These are phyloP conservation scores for Cutaneotrichosporon curvatum DNA, from an alignment of 1,284 basidiomycete genomes.

Conservation along the genomic window DNA sequence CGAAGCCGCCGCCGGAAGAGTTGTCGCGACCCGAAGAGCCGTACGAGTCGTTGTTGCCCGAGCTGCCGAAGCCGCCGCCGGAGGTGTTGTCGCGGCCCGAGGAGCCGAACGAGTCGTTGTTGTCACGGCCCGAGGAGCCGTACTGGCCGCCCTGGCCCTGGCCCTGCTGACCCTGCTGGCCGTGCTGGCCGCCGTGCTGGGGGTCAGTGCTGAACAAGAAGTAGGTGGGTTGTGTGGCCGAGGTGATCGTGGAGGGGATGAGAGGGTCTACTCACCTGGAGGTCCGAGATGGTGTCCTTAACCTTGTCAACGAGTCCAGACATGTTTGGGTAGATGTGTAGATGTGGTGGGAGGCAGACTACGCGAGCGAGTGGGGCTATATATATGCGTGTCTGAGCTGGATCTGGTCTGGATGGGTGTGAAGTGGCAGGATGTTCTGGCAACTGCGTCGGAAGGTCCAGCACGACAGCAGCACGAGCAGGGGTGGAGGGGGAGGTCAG, in stretches of 20 bases:
- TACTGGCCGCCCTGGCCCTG: not conserved
- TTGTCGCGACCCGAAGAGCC: slow-evolving; percentile 1
- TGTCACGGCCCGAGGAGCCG: slow-evolving; percentile 4
- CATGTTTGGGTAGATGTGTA: slow-evolving; percentile 6
- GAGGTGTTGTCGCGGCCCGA: slow-evolving; percentile 7
- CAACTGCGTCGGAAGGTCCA: no score
- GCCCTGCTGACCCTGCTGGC: not conserved
- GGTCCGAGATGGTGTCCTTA: slow-evolving; percentile 8
- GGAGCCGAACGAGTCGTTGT: slow-evolving; percentile 8
- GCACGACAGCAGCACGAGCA: no score
- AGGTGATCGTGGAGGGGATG: no score
- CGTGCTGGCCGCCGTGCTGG: slow-evolving; percentile 1
- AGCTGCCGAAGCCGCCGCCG: not conserved
- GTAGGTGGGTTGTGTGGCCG: no score
- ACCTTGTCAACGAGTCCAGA: slow-evolving; percentile 13
- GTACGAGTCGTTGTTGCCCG: slow-evolving; percentile 5
- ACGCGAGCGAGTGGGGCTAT: not conserved
- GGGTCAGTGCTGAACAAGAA: not conserved
- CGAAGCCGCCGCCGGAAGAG: not conserved
- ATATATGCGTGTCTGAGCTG: no score
- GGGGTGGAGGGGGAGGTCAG: no score
- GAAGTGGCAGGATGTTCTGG: no score
- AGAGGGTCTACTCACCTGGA: not conserved
- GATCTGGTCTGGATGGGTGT: no score
- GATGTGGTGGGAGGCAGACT: not conserved